Conservation (phyloP, 352 stramenopile species). For the Globisporangium sylvaticum region DNA sequence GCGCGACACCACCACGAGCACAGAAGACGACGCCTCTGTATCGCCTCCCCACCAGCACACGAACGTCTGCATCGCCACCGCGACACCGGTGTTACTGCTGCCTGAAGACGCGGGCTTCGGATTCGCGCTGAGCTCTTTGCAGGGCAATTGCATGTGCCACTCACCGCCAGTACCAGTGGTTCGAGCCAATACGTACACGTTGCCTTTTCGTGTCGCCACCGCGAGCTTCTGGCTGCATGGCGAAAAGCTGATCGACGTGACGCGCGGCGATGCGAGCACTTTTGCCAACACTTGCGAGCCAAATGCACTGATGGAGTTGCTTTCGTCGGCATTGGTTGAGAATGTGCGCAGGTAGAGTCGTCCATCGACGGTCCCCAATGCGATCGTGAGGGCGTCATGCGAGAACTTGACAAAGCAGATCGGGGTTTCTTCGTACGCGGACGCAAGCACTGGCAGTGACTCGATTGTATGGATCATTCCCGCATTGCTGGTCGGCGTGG, state of each 20-base stretch:
- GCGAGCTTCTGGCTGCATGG: constrained; percentile 25
- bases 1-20: constrained; percentile 47
- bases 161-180: neutral
- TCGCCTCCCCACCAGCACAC: constrained; percentile 38
- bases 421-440: constrained; percentile 23
- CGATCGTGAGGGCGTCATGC: constrained; percentile 22
- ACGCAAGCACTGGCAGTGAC: constrained; percentile 10
- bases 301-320: constrained; percentile 11
- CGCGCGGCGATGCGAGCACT: constrained; percentile 44
- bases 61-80: constrained; percentile 40
- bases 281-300: constrained; percentile 24
- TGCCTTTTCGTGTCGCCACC: constrained; percentile 54
- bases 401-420: constrained; percentile 44
- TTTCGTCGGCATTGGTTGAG: neutral
- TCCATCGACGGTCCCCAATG: constrained; percentile 49
- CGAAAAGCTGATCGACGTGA: constrained; percentile 55
- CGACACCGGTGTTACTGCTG: constrained; percentile 11
- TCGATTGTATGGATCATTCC: neutral
- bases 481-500: neutral
- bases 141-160: constrained; percentile 29
- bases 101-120: constrained; percentile 25
- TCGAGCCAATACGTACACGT: constrained; percentile 48
- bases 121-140: constrained; percentile 32
- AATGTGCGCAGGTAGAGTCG: constrained; percentile 40
- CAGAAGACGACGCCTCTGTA: neutral